Evolutionary conservation across 176 grass and related monocot genomes (phyloP).

Genomic region (Chrysopogon serrulatus): DNA sequence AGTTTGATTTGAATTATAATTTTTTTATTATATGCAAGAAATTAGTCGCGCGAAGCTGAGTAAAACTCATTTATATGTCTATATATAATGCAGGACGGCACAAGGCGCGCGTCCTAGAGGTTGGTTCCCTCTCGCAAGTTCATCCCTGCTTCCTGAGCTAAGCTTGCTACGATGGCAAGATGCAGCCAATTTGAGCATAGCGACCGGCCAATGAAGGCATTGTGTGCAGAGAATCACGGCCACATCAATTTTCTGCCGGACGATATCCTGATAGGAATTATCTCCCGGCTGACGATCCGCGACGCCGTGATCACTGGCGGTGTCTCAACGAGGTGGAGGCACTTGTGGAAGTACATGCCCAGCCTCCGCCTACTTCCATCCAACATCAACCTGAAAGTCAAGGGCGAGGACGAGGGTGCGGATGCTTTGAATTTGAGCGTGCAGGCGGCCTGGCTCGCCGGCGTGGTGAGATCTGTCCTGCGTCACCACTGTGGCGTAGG

Average conservation of each 20-base stretch:
- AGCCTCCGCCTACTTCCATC: rapidly evolving
- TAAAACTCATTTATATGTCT: not conserved
- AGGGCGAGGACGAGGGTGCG: too few species aligned
- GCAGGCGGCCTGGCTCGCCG: not conserved
- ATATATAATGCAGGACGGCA: too few species aligned
- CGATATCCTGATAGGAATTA: not conserved
- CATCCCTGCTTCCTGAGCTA: too few species aligned
- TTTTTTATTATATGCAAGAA: not conserved
- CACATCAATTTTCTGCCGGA: not conserved
- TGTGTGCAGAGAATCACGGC: not conserved
- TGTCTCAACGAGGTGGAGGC: not conserved
- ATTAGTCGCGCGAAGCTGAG: not conserved
- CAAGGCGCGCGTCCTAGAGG: too few species aligned
- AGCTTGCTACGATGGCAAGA: too few species aligned
- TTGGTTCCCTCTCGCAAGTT: too few species aligned
- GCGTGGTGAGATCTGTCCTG: not conserved
- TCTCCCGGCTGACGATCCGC: not conserved
- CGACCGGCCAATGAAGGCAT: too few species aligned
- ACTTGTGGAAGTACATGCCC: not conserved
- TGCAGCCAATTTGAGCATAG: too few species aligned
- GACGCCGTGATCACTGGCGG: not conserved
- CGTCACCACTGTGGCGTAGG: not conserved
- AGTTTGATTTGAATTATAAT: too few species aligned
- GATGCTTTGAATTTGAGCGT: too few species aligned
- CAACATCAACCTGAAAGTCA: not conserved